Base-by-base conservation (phyloP, 2,329 filamentous ascomycete species). In the Beauveria australis region DNA sequence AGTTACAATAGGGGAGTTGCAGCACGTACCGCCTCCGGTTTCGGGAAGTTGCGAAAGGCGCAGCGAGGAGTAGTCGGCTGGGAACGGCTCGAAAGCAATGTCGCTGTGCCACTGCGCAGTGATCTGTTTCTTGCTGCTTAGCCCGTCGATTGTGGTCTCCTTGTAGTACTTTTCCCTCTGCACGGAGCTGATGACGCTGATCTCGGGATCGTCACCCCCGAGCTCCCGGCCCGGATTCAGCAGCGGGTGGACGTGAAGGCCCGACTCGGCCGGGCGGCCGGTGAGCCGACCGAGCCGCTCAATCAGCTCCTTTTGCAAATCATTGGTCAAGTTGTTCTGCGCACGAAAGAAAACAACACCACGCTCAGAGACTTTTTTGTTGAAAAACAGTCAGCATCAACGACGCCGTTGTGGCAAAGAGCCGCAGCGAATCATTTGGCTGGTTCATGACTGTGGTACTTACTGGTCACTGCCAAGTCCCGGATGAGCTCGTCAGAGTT, bases 291-390 rank as follows among this genome's bases (percentile, higher is more conserved):
- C 85, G 1, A 88, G 78, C 0, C 80, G 77, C 52, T 86, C 78
- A 22, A 85, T 82, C 0, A 90, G 76, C 59, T 85, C 75, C 73
- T 90, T 90, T 67, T 88, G 85, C 2, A 86, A 77, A 1, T 84
- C 82, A 67, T 87, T 81, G 64, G 78, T 80, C 43, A 89, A 72
- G 41, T 77, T 75, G 67, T 87, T 77, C 64, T 90, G 87, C 33
- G 81, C 79, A 22, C 86, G 81, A 73, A 89, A 88, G 74, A 89
- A 88, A 37, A 89, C 85, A 3, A 89, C 87, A 10, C 86, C 86
- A 0, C 87, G 81, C 62, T 84, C 81, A 1, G 86, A 89, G 64
- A 89, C 86, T 47, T 37, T 37, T 37, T 33, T 33, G 30, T 33
- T 14, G 30, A 14, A 37, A 37, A 37, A 2, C 2, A 33, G 33